These are phyloP conservation scores for Talaromyces sp. DNA, from an alignment of 2,329 filamentous ascomycete genomes.

Conservation along the genomic window DNA sequence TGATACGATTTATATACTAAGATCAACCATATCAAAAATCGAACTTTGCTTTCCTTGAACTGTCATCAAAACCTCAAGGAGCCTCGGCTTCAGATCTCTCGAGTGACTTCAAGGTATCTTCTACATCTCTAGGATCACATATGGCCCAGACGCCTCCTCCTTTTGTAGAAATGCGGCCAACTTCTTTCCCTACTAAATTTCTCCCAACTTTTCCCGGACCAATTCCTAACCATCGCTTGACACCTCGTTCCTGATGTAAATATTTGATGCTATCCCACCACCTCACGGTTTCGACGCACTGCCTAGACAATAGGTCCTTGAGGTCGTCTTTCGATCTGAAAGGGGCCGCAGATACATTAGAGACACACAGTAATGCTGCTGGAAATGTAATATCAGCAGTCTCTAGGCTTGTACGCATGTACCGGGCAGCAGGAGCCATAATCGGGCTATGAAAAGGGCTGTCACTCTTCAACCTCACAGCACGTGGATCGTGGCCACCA, in stretches of 20 bases:
- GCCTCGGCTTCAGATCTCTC: slow-evolving; percentile 57
- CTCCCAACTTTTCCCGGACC: slow-evolving; percentile 91
- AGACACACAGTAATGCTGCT: slow-evolving; percentile 71
- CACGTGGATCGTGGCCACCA: slow-evolving; percentile 83
- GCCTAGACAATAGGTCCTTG: slow-evolving; percentile 72
- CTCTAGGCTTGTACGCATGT: slow-evolving; percentile 68
- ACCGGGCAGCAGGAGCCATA: slow-evolving; percentile 77
- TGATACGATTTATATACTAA: neutral
- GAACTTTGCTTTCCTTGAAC: neutral
- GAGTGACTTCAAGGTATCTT: slow-evolving; percentile 63
- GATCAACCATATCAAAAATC: neutral
- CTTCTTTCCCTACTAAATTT: slow-evolving; percentile 92
- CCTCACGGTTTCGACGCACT: slow-evolving; percentile 84
- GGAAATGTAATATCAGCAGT: slow-evolving; percentile 69
- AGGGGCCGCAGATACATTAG: slow-evolving; percentile 78
- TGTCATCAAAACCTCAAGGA: neutral
- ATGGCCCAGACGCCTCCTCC: slow-evolving; percentile 93
- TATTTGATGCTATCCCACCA: slow-evolving; percentile 96
- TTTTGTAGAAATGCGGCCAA: slow-evolving; percentile 76
- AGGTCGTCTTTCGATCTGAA: slow-evolving; percentile 71
- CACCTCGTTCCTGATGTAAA: slow-evolving; percentile 76
- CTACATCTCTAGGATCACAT: slow-evolving; percentile 72
- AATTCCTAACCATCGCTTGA: slow-evolving; percentile 84
- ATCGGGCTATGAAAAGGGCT: slow-evolving; percentile 88
- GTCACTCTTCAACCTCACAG: slow-evolving; percentile 81